Base-by-base conservation (phyloP, 108 stramenopile genomes). In the Cyclotella sp. region DNA sequence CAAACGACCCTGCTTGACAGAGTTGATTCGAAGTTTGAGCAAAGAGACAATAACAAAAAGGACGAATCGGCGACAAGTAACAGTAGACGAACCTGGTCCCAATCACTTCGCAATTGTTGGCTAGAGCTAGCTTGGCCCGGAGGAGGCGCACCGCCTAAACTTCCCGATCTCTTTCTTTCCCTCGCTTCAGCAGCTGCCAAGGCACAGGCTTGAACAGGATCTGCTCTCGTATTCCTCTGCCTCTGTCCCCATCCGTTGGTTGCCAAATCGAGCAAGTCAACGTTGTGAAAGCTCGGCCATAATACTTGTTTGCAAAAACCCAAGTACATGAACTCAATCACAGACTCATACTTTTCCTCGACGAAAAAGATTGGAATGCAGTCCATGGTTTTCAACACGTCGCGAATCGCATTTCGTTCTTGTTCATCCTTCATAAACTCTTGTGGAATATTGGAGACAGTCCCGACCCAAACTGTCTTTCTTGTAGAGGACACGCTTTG, bases 251-350 rank as follows among this genome's bases (percentile, higher is more conserved):
- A 84, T 54, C 84, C 84, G 61, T 86, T 84, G 28, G 85, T 89
- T 45, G 85, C 85, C 79, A 91, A 82, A 82, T 97, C 97, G 12
- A 97, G 65, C 52, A 93, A 62, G 57, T 97, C 96, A 51, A 99
- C 97, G 70, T 99, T 99, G 81, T 99, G 99, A 76, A 99, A 98
- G 45, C 91, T 88, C 5, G 98, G 98, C 97, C 99, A 98, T 19
- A 99, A 72, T 22, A 98, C 94, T 80, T 96, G 94, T 82, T 98
- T 98, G 84, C 99, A 99, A 76, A 95, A 97, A 27, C 98, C 96
- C 43, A 94, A 84, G 72, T 99, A 99, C 85, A 83, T 95, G 87
- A 41, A 86, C 79, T 78, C 93, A 69, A 68, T 70, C 55, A 61
- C 75, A 15, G 22, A 46, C 53, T 76, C 71, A 16, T 70, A 53